These are phyloP conservation scores for Nicotiana rustica DNA, from an alignment of 305 asterid genomes.

Conservation along the genomic window DNA sequence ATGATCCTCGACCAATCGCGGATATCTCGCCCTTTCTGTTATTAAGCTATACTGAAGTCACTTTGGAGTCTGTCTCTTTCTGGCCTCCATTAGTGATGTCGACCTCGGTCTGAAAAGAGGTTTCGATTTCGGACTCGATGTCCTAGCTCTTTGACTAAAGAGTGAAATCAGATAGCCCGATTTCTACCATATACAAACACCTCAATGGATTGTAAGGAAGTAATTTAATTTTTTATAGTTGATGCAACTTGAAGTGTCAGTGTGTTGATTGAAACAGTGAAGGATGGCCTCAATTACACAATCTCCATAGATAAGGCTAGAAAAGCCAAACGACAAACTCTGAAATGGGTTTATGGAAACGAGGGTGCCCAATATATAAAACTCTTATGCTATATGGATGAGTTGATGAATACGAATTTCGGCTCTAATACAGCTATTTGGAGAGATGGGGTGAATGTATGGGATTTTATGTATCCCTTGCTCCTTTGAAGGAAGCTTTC, in stretches of 20 bases:
- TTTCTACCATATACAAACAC: neutral
- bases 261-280: neutral
- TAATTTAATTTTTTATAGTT: neutral
- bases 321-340: neutral
- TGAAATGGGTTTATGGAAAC: neutral
- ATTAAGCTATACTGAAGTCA: no score
- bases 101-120: no score
- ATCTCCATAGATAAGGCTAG: neutral
- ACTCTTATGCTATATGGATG: no score
- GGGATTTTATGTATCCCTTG: neutral
- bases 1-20: no score
- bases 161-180: no score
- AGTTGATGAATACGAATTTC: neutral
- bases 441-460: neutral
- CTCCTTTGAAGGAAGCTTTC: neutral
- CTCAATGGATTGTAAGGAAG: neutral
- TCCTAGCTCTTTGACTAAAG: no score
- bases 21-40: no score
- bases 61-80: no score
- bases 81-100: no score
- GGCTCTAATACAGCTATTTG: neutral
- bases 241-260: neutral
- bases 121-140: no score
- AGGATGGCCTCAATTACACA: neutral
- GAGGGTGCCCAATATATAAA: neutral